A percentile compares a stretch with the other conserved stretches of the same genome.
Evolutionary conservation across 768 basidiomycete species (phyloP).

Genomic region (Chalciporus pseudorubinellus): DNA sequence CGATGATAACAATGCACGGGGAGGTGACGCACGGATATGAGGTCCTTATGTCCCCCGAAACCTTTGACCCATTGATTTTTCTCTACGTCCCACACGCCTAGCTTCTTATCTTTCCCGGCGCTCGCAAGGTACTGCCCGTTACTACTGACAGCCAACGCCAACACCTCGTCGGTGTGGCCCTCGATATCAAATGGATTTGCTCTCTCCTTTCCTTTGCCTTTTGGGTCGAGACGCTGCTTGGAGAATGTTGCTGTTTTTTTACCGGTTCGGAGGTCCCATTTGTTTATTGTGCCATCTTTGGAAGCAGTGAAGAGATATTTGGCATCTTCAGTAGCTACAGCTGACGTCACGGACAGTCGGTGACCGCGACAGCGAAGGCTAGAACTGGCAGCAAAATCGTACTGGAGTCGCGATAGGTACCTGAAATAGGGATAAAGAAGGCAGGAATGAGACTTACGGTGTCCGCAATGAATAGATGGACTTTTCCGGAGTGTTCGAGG

Average conservation of each 20-base stretch:
- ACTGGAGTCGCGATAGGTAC: constrained; percentile 37
- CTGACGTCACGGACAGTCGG: constrained; percentile 76
- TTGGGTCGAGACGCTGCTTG: constrained; percentile 52
- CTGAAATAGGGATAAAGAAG: not conserved
- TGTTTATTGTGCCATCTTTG: constrained; percentile 88
- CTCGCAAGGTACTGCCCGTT: constrained; percentile 87
- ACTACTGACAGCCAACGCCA: constrained; percentile 77
- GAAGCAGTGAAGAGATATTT: constrained; percentile 81
- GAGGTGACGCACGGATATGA: constrained; percentile 58
- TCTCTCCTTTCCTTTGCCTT: constrained; percentile 58
- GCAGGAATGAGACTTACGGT: constrained; percentile 43
- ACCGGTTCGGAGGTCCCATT: constrained; percentile 75
- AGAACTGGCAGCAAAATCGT: constrained; percentile 45
- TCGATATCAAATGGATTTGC: constrained; percentile 44
- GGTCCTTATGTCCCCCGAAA: constrained; percentile 75
- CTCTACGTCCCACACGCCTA: constrained; percentile 86
- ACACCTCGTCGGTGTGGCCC: constrained; percentile 87
- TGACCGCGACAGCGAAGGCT: constrained; percentile 69
- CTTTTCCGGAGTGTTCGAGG: constrained; percentile 82
- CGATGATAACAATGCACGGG: constrained; percentile 33
- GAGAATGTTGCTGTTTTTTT: constrained; percentile 56
- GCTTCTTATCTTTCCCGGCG: constrained; percentile 76
- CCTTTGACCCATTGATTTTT: constrained; percentile 74
- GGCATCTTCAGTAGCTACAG: constrained; percentile 71
- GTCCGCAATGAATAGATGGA: constrained; percentile 79